Base-by-base conservation (phyloP, 345 rosid species). In the Lepidium didymum region DNA sequence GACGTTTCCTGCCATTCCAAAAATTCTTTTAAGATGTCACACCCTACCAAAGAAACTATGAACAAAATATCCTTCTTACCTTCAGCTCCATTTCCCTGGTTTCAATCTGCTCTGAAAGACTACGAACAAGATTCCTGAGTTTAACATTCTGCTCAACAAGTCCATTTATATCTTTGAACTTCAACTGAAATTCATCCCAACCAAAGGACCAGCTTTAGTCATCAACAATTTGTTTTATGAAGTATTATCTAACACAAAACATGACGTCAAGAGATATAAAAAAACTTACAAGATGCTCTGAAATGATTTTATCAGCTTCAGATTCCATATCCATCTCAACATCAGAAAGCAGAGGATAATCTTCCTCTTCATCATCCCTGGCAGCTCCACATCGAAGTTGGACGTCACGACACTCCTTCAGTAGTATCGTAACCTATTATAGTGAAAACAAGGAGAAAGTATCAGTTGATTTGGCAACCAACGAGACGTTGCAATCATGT, bases 91-190 rank as follows among this genome's bases (percentile, higher is more conserved):
- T 64, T 82, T 93, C 97, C 68, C 80, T 81, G 69, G 68, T 81
- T 58, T 81, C 87, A 59, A 88, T 82, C 81, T 88, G 94, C 49
- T 87, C 83, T 58, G 96, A 85, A 67, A 90, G 91, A 79, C 79
- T 78, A 35, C 94, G 91, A 16, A 85, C 94, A 67, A 93, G 95
- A 75, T 80, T 90, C 77, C 97, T 85, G 67, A 93, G 94, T 68
- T 93, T 86, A 55, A 84, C 96, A 83, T 93, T 93, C 82, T 87
- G 97, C 84, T 88, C 98, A 64, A 93, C 96, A 63, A 93, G 78
- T 71, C 97, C 97, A 72, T 84, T 88, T 80, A 93, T 90, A 71
- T 93, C 96, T 86, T 81, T 88, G 79, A 88, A 93, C 47, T 87
- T 93, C 78, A 92, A 67, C 97, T 92, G 86, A 53, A 21, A 68